phyloP scores from a whole-genome alignment of 73 alveolate species.

The Tetrahymena thermophila region DNA sequence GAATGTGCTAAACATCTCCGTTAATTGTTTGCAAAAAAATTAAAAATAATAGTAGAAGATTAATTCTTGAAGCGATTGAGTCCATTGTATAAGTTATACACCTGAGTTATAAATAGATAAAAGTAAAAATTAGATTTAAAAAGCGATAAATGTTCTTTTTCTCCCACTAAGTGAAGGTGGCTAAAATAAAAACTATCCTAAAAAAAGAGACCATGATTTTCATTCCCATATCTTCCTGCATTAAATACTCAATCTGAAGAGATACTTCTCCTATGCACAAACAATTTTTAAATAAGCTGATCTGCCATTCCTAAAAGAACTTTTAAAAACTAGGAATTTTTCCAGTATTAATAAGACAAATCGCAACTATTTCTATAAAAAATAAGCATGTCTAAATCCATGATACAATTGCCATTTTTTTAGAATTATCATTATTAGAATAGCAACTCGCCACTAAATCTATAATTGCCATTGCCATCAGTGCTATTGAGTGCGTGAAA shows the following conservation, averaged over 20 bases:
- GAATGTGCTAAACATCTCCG: not conserved
- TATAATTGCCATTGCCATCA: not conserved
- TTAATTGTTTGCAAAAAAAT: not conserved
- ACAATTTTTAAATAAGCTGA: not conserved
- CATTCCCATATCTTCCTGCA: not conserved
- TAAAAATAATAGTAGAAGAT: not conserved
- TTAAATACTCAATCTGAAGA: not conserved
- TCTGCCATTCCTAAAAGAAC: not conserved
- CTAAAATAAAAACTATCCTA: not conserved
- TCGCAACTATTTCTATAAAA: not conserved
- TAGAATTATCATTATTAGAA: not conserved
- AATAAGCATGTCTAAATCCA: not conserved
- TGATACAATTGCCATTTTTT: not conserved
- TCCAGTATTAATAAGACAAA: not conserved
- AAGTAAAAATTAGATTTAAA: not conserved
- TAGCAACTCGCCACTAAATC: not conserved
- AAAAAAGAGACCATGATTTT: not conserved
- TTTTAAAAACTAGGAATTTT: not conserved
- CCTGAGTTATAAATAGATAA: not conserved
- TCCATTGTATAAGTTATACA: not conserved
- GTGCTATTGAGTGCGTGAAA: not conserved
- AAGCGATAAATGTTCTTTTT: not conserved
- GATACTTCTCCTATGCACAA: not conserved
- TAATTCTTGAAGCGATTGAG: not conserved
- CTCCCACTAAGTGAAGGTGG: not conserved